Evolutionary conservation across 371 early-diverging fungal species (phyloP).

Genomic region (Nematocida sp.): DNA sequence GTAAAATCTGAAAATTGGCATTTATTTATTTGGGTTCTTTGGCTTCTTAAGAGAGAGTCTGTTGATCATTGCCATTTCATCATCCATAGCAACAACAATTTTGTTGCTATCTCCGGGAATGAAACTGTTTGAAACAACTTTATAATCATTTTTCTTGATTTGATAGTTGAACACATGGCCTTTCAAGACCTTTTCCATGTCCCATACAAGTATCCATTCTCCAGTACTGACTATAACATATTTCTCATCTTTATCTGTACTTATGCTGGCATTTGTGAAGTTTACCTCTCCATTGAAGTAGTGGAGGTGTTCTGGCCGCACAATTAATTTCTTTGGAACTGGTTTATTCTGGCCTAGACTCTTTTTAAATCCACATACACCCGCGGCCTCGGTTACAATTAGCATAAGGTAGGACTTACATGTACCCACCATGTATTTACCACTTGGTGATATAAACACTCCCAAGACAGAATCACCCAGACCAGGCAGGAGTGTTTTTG

Average conservation of each 20-base stretch:
- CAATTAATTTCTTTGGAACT: constrained; percentile 75
- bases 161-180: constrained; percentile 77
- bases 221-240: constrained; percentile 80
- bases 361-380: constrained; percentile 61
- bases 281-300: constrained; percentile 74
- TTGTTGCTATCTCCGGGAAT: constrained; percentile 74
- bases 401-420: constrained; percentile 80
- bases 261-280: constrained; percentile 86
- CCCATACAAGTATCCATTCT: constrained; percentile 85
- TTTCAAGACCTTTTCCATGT: constrained; percentile 76
- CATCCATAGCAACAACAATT: constrained; percentile 74
- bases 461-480: constrained; percentile 81
- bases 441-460: constrained; percentile 82
- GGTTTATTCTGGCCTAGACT: constrained; percentile 72
- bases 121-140: constrained; percentile 84
- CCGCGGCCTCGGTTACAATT: constrained; percentile 70
- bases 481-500: constrained; percentile 82
- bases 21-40: constrained; percentile 27
- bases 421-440: constrained; percentile 81
- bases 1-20: background rate
- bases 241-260: constrained; percentile 76
- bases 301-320: constrained; percentile 83
- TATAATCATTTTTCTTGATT: constrained; percentile 77
- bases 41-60: constrained; percentile 58
- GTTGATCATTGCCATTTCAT: constrained; percentile 69